These are phyloP conservation scores for Brassica incana DNA, from an alignment of 345 rosid species.

Conservation along the genomic window DNA sequence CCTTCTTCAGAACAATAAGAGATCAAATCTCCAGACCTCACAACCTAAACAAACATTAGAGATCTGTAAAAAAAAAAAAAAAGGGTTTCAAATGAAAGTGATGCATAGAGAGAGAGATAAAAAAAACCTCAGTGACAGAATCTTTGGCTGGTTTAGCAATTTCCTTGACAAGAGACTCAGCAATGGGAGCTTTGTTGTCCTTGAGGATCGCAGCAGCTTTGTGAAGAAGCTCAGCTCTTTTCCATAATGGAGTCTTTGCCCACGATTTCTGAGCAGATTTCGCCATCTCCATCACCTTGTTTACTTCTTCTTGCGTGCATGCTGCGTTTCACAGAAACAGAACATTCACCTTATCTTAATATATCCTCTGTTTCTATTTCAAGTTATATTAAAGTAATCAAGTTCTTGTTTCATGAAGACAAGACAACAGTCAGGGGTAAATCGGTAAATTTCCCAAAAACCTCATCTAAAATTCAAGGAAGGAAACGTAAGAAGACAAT, in stretches of 20 bases:
- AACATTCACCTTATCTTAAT: neutral
- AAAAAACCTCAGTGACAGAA: conserved; percentile 72
- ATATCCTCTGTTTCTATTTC: conserved; percentile 16
- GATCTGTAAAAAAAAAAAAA: neutral
- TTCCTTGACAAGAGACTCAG: conserved; percentile 89
- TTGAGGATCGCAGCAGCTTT: conserved; percentile 90
- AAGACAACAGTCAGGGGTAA: neutral
- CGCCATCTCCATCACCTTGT: conserved; percentile 80
- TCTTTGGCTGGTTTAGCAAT: conserved; percentile 99
- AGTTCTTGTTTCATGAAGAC: neutral
- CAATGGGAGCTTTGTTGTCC: conserved; percentile 78
- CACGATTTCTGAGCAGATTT: conserved; percentile 82
- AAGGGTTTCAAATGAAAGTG: neutral
- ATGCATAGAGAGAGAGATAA: neutral
- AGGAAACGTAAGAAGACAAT: neutral
- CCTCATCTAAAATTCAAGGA: neutral
- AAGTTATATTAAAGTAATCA: neutral
- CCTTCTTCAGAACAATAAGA: conserved; percentile 98
- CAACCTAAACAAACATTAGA: conserved; percentile 54
- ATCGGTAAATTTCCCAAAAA: neutral
- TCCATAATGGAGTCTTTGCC: conserved; percentile 99
- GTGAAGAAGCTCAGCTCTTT: conserved; percentile 97
- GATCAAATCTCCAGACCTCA: conserved; percentile 93
- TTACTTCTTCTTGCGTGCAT: conserved; percentile 96
- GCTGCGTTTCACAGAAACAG: conserved; percentile 48